A percentile compares a stretch with the other conserved stretches of the same genome.
phyloP scores from a whole-genome alignment of 768 basidiomycete genomes.

The Termitomyces sp. region DNA sequence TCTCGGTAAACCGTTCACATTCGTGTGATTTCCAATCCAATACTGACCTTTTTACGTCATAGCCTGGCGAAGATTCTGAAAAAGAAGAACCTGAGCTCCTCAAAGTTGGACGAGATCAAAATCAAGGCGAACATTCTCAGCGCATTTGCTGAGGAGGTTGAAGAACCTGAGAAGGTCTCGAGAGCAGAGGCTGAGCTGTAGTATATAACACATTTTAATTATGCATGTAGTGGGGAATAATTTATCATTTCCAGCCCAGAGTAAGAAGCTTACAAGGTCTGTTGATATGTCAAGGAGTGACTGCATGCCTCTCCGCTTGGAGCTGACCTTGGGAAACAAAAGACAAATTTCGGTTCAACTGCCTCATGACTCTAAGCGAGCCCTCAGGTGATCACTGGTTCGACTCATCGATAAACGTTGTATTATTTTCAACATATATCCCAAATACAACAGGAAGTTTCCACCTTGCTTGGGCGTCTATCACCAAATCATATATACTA shows the following conservation, averaged over 20 bases:
- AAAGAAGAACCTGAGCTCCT: slow-evolving; percentile 70
- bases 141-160: slow-evolving; percentile 48
- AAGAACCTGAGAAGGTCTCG: slow-evolving; percentile 28
- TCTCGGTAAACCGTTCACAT: slow-evolving; percentile 51
- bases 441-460: background rate
- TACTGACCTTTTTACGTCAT: slow-evolving; percentile 13
- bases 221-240: background rate
- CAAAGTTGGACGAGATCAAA: slow-evolving; percentile 91
- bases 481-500: slow-evolving; percentile 6
- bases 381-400: slow-evolving; percentile 24
- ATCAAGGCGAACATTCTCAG: slow-evolving; percentile 84
- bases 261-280: background rate
- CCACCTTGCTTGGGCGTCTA: slow-evolving; percentile 1
- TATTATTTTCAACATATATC: slow-evolving; percentile 2
- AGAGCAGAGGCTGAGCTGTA: slow-evolving; percentile 42
- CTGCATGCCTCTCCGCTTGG: background rate
- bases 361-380: slow-evolving; percentile 27
- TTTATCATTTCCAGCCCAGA: background rate
- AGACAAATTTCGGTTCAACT: background rate
- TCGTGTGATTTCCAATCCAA: slow-evolving; percentile 7
- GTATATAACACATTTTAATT: slow-evolving; percentile 5
- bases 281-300: background rate
- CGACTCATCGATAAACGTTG: slow-evolving; percentile 4
- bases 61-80: slow-evolving; percentile 74
- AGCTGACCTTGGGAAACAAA: background rate